A percentile compares a stretch with the other conserved stretches of the same genome.
Conservation (phyloP, 257 asterid species). For the Solanum piurae region DNA sequence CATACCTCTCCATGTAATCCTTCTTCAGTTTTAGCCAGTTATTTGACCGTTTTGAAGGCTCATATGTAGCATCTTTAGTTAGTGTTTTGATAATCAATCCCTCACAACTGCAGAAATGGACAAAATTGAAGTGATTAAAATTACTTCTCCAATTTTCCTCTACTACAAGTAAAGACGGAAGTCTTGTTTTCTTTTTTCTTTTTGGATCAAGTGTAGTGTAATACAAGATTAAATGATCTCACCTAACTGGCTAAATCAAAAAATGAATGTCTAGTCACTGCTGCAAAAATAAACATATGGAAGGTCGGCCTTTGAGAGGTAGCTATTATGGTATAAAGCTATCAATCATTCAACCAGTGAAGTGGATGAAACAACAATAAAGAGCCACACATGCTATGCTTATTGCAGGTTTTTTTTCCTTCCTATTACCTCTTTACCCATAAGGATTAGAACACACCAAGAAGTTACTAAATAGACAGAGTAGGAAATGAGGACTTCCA, state of each 20-base stretch:
- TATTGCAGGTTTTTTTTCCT: not conserved
- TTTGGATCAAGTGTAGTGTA: not conserved
- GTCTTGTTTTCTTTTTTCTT: not conserved
- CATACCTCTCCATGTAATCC: slow-evolving; percentile 84
- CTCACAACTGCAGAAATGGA: slow-evolving; percentile 52
- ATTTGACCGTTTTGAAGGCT: slow-evolving; percentile 83
- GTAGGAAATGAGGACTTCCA: not conserved
- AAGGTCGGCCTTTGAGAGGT: not conserved
- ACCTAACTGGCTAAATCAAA: not conserved
- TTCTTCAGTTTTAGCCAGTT: slow-evolving; percentile 95
- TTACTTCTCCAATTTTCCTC: not conserved
- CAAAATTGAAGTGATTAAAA: not conserved
- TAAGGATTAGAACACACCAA: not conserved
- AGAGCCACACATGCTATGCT: not conserved
- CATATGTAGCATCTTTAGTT: slow-evolving; percentile 84
- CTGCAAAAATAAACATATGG: not conserved
- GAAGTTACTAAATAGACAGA: not conserved
- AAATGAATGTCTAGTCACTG: not conserved
- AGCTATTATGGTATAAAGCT: not conserved
- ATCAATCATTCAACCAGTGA: not conserved
- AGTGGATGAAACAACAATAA: not conserved
- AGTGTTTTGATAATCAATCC: slow-evolving; percentile 93
- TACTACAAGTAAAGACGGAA: not conserved
- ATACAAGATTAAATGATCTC: not conserved
- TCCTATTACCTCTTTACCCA: not conserved